Percentiles rank a stretch among this genome's conserved stretches.
phyloP scores from a whole-genome alignment of 2,329 filamentous ascomycete genomes.

The Talaromyces atroroseus region DNA sequence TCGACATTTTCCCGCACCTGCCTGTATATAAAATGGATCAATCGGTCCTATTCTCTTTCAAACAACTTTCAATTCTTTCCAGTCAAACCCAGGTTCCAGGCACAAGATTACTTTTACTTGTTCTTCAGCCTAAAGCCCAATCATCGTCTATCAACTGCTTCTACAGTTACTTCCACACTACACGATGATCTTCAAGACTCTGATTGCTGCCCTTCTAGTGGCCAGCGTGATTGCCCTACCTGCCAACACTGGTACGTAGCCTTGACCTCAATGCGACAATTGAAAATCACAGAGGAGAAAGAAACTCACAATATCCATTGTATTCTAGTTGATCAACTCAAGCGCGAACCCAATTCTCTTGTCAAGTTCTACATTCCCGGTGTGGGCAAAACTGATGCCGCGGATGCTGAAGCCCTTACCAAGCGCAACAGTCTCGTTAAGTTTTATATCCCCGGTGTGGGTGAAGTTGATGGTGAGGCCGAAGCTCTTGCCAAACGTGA shows the following conservation, averaged over 20 bases:
- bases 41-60: background rate
- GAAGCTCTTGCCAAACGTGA: no score
- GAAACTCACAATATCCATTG: no score
- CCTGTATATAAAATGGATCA: background rate
- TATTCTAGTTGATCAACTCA: no score
- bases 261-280: background rate
- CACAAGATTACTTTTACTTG: no score
- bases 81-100: no score
- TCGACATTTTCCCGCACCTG: background rate
- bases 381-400: background rate
- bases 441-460: no score
- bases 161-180: no score
- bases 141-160: background rate
- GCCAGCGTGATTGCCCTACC: background rate
- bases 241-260: background rate
- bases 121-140: no score
- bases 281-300: no score
- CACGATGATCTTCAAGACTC: background rate
- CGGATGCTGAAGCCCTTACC: background rate
- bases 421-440: no score
- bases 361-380: background rate
- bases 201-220: background rate
- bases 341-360: background rate
- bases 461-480: no score
- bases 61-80: background rate